A percentile compares a stretch with the other conserved stretches of the same genome.
These are phyloP conservation scores for Monosporascus ibericus DNA, from an alignment of 2,329 filamentous ascomycete species.

Conservation along the genomic window DNA sequence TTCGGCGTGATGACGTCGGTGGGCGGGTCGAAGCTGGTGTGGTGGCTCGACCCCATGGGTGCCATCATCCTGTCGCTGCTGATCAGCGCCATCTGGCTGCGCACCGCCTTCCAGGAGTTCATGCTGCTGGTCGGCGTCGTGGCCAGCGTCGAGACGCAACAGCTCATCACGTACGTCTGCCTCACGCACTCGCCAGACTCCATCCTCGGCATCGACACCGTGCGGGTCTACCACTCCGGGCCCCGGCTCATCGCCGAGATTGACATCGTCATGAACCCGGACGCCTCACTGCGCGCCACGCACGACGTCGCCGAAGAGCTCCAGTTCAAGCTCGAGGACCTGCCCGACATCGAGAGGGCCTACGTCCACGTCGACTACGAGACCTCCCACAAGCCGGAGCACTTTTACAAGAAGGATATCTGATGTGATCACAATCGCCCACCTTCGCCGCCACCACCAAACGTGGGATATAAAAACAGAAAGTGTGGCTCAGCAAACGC, in stretches of 20 bases:
- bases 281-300: slow-evolving; percentile 65
- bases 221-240: slow-evolving; percentile 87
- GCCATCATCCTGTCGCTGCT: slow-evolving; percentile 76
- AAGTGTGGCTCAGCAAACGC: background rate
- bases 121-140: slow-evolving; percentile 84
- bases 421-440: slow-evolving; percentile 18
- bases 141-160: slow-evolving; percentile 77
- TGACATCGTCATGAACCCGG: slow-evolving; percentile 86
- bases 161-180: slow-evolving; percentile 93
- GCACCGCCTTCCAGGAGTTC: slow-evolving; percentile 84
- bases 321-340: slow-evolving; percentile 86
- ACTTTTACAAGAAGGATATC: slow-evolving; percentile 56
- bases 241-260: slow-evolving; percentile 89
- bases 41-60: slow-evolving; percentile 94
- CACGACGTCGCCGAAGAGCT: slow-evolving; percentile 93
- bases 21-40: slow-evolving; percentile 79
- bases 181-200: slow-evolving; percentile 75
- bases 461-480: too few species aligned
- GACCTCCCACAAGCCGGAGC: slow-evolving; percentile 90
- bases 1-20: slow-evolving; percentile 87
- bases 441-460: too few species aligned
- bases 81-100: slow-evolving; percentile 75
- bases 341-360: slow-evolving; percentile 86
- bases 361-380: slow-evolving; percentile 98
- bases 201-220: slow-evolving; percentile 87